Conservation (phyloP, 352 stramenopile genomes). For the Pythium insidiosum region DNA sequence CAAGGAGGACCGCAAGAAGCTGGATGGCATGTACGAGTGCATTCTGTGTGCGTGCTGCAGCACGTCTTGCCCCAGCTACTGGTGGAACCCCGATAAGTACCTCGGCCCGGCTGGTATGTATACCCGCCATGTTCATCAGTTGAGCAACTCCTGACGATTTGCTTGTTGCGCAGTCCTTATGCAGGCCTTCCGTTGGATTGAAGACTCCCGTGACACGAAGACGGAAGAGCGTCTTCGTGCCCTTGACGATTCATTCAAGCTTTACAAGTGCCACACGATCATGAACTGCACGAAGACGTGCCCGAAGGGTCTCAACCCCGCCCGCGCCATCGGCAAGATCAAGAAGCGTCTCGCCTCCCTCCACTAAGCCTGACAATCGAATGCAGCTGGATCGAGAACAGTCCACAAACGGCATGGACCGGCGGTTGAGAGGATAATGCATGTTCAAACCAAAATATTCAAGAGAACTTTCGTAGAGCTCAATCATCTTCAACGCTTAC, state of each 20-base stretch:
- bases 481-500: no score
- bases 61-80: conserved; percentile 99
- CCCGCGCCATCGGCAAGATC: conserved; percentile 97
- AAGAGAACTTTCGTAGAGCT: no score
- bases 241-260: conserved; percentile 98
- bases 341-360: conserved; percentile 92
- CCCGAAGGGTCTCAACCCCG: conserved; percentile 99
- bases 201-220: conserved; percentile 97
- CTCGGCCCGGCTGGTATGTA: conserved; percentile 81
- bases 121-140: conserved; percentile 1
- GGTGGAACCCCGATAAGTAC: conserved; percentile 98
- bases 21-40: conserved; percentile 99
- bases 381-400: no score
- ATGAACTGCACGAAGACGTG: conserved; percentile 99
- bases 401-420: no score
- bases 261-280: conserved; percentile 99
- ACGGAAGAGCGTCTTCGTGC: conserved; percentile 93
- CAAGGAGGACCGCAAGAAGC: conserved; percentile 97
- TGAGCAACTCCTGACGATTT: no score
- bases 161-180: conserved; percentile 65
- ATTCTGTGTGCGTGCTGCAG: conserved; percentile 99
- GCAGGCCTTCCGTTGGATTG: conserved; percentile 98
- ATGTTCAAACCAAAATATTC: no score
- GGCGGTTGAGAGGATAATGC: no score
- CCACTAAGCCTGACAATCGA: conserved; percentile 32